Evolutionary conservation across 176 grass and related monocot genomes (phyloP), one percentile per base, ranked within the genome.

Genomic region (Cenchrus purpureus): DNA sequence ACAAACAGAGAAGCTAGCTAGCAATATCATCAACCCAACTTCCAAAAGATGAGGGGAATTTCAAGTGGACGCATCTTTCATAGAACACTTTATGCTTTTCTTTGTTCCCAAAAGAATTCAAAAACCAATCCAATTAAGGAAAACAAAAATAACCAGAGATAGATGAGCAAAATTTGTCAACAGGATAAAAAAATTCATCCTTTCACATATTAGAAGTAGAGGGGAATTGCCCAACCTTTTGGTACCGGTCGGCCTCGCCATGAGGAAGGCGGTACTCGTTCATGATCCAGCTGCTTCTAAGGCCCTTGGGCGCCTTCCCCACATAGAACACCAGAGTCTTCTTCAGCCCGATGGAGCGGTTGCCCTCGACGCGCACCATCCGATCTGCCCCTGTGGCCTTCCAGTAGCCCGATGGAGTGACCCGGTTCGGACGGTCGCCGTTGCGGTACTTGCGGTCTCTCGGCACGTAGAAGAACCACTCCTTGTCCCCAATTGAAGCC

Each of bases 321-420:
- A 92, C 78, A 66, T 99, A 99, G 89, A 99, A 99, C 29, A 99
- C 97, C n/a, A 99, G 94, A 22, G 97, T 99, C 94, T 96, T 99
- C 90, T 99, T 99, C 64, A 99, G 74, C 43, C 97, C 97, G 10
- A 99, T 96, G 1, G 93, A 88, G 1, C 91, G 87, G 31, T 87
- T 83, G 12, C 83, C 90, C 48, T 94, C 92, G 16, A 90, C 88
- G 7, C 86, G 82, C 57, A 98, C 92, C 89, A 87, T 90, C 51
- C 96, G 84, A 53, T 95, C 93, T 0, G 91, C 93, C 10, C 88
- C 94, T 8, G 89, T 93, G 1, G 96, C 86, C 81, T 99, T 99
- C 97, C 97, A 99, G 76, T 99, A 99, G 16, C 97, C 97, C 0
- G 97, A 96, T 6, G 91, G 83, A 25, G 97, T 99, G 29, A 99